Conservation (phyloP, 768 basidiomycete species). For the Russula sp. region DNA sequence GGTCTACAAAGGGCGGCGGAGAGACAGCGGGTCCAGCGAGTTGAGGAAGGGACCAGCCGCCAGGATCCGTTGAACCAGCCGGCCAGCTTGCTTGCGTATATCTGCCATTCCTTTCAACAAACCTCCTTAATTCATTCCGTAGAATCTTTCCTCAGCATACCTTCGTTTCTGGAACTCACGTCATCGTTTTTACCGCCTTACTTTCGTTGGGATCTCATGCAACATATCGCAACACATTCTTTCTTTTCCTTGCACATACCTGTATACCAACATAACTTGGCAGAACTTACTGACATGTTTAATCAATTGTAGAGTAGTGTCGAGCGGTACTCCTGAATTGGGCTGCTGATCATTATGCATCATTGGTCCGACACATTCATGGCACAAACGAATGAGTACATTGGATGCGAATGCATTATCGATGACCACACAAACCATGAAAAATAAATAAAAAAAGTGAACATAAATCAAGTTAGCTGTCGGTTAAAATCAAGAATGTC, state of each 20-base stretch:
- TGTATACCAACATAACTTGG: conserved; percentile 27
- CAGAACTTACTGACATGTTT: conserved; percentile 19
- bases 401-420: conserved; percentile 9
- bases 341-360: conserved; percentile 13
- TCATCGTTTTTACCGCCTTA: not conserved
- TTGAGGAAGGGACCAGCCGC: conserved; percentile 13
- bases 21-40: conserved; percentile 1
- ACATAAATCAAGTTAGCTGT: not conserved
- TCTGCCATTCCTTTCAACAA: not conserved
- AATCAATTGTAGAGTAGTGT: conserved; percentile 23
- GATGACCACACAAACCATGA: not conserved
- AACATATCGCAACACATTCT: not conserved
- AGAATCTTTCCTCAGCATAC: conserved; percentile 4
- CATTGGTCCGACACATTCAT: conserved; percentile 4
- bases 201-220: not conserved
- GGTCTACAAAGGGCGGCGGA: conserved; percentile 10
- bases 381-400: conserved; percentile 20
- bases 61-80: not conserved
- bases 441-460: not conserved
- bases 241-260: conserved; percentile 15
- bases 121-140: conserved; percentile 1
- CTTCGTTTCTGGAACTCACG: conserved; percentile 4
- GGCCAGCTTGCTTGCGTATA: not conserved
- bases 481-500: conserved; percentile 1
- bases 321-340: not conserved